Conservation (phyloP, 2,329 filamentous ascomycete species). For the Colletotrichum caudatum region DNA sequence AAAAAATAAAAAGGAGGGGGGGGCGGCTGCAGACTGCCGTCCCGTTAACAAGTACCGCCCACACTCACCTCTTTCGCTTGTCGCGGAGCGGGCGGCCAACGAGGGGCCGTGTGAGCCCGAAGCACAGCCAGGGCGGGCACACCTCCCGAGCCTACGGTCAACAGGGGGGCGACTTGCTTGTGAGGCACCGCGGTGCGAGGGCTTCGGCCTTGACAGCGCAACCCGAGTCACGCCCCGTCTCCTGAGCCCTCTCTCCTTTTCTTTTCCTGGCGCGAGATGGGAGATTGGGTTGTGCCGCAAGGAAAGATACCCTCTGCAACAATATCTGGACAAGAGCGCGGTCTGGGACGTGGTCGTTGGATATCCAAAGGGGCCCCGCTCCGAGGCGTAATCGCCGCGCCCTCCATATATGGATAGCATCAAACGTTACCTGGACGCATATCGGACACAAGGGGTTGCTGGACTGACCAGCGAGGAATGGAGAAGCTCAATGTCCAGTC, state of each 20-base stretch:
- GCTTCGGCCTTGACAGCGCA: constrained; percentile 7
- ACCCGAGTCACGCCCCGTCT: constrained; percentile 4
- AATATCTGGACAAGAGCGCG: background rate
- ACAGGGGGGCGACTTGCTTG: background rate
- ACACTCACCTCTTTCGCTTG: background rate
- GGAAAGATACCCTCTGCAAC: background rate
- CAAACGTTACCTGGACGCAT: background rate
- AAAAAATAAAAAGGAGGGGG: too few species aligned
- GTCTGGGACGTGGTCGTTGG: background rate
- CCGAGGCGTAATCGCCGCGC: background rate
- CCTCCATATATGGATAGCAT: background rate
- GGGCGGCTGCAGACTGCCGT: background rate
- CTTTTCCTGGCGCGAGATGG: background rate
- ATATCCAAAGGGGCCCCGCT: too few species aligned
- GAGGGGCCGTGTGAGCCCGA: background rate
- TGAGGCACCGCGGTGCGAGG: background rate
- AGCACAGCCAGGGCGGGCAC: too few species aligned
- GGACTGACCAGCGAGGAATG: too few species aligned
- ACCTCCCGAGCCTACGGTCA: background rate
- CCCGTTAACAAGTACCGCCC: background rate
- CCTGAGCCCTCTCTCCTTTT: background rate
- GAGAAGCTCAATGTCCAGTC: background rate
- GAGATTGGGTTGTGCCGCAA: constrained; percentile 3
- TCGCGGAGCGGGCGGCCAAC: too few species aligned
- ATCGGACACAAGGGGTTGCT: background rate